These are phyloP conservation scores for Hanseniaspora guilliermondii DNA, from an alignment of 805 yeast species.

Conservation along the genomic window DNA sequence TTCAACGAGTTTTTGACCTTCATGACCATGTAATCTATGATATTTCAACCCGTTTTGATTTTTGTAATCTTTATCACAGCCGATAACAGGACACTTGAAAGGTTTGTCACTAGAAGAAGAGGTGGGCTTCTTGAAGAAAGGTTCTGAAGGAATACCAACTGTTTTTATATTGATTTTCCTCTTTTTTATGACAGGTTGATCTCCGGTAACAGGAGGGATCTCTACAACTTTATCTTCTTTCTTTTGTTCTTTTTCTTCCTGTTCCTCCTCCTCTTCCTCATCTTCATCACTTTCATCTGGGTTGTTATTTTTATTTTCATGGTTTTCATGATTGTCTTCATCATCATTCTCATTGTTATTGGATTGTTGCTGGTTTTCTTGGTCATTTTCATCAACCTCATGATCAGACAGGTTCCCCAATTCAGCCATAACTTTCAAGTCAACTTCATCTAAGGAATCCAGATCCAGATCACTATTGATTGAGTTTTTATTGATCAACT, in stretches of 20 bases:
- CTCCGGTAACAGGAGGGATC: not conserved
- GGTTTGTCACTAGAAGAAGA: constrained; percentile 61
- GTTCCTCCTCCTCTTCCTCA: not conserved
- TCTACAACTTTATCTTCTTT: not conserved
- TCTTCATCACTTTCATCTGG: not conserved
- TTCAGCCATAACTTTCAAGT: constrained; percentile 12
- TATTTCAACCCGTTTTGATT: constrained; percentile 95
- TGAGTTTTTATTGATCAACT: not conserved
- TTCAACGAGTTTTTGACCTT: constrained; percentile 79
- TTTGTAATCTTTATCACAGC: constrained; percentile 94
- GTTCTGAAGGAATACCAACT: constrained; percentile 10
- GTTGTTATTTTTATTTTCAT: not conserved
- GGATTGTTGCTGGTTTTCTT: not conserved
- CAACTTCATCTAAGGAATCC: constrained; percentile 13
- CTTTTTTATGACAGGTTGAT: constrained; percentile 1
- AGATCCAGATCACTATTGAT: constrained; percentile 12
- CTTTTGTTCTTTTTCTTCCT: not conserved
- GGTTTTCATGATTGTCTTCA: constrained; percentile 1
- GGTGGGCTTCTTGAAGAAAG: not conserved
- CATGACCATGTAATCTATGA: constrained; percentile 93
- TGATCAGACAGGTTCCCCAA: constrained; percentile 7
- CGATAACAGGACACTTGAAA: constrained; percentile 93
- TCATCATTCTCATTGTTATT: not conserved
- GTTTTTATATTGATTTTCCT: constrained; percentile 6
- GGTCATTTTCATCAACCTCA: not conserved